Conservation (phyloP, 108 stramenopile genomes). For the Parietichytrium sp. region DNA sequence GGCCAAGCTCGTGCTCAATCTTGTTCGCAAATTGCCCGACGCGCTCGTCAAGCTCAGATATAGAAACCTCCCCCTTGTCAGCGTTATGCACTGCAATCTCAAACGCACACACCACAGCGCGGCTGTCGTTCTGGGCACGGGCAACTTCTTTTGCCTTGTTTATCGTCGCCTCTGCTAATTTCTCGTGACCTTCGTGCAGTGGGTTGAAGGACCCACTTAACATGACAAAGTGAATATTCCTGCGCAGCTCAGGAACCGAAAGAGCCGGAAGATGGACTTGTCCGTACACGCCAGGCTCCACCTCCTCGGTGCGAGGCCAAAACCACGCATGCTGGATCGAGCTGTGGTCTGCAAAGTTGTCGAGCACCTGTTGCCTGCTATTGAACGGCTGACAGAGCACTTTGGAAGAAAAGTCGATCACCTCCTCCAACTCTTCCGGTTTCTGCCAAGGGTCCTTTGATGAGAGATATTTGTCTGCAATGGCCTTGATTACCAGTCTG, state of each 20-base stretch:
- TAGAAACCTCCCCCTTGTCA: constrained; percentile 76
- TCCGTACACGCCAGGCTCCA: too few relatives aligned
- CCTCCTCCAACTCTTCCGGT: background rate
- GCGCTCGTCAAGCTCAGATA: constrained; percentile 58
- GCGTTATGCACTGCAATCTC: constrained; percentile 78
- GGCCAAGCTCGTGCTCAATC: constrained; percentile 55
- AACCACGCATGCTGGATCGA: background rate
- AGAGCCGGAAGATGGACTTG: background rate
- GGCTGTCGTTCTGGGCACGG: too few relatives aligned
- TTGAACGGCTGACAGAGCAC: background rate
- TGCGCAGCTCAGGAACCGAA: background rate
- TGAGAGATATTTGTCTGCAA: too few relatives aligned
- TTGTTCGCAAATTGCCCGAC: constrained; percentile 55
- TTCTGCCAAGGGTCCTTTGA: too few relatives aligned
- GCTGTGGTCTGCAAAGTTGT: background rate
- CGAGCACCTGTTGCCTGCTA: background rate
- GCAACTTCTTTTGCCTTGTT: constrained; percentile 69
- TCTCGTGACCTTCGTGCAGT: constrained; percentile 75
- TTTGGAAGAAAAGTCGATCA: too few relatives aligned
- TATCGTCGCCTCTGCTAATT: constrained; percentile 71
- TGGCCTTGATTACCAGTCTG: background rate
- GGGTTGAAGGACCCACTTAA: constrained; percentile 86
- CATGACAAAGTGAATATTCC: constrained; percentile 61
- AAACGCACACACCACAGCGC: too few relatives aligned
- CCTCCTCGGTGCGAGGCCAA: background rate